Evolutionary conservation across 352 stramenopile genomes (phyloP), one percentile per base, ranked within the genome.

Genomic region (Pythium phragmitis): DNA sequence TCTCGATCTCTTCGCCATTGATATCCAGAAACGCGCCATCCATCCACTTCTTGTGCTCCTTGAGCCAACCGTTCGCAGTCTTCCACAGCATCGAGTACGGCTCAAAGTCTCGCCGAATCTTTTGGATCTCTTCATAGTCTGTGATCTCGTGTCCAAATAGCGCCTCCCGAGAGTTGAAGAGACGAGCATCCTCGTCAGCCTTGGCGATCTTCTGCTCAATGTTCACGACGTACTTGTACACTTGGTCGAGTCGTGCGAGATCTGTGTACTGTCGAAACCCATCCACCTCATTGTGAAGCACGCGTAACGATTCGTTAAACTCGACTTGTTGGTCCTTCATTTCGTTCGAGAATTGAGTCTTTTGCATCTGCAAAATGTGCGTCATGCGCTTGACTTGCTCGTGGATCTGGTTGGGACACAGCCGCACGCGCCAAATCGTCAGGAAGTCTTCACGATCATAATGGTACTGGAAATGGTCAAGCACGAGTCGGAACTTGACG

Each of bases 271-370:
- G 87, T 13, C 75, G 73, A 37, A 96, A 95, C 0, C 81, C 77
- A 12, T 95, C 85, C 3, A 96, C 88, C 69, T 98, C 92, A 50
- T 85, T 83, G 70, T 97, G 83, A 1, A 98, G 52, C 19, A 91
- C 70, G 1, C 85, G 72, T 11, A 98, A 70, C 3, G 77, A 81
- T 37, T 96, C 86, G 1, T 85, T 85, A 65, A 98, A 98, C 34
- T 96, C 89, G 6, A 80, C 77, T 69, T 98, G 94, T 28, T 97
- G 88, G n/a, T 97, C 91, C 47, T 85, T 83, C 91, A 98, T 98
- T 33, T 97, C 87, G 43, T 76, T 80, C 21, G 87, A 79, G 56
- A 97, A 97, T 37, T 88, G 76, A 0, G 82, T 68, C 61, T 96
- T 96, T 48, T 93, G 86, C 73, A 91, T 83, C 19, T 87, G 75